Base-by-base conservation (phyloP, 345 rosid genomes). In the Bruguiera parviflora region DNA sequence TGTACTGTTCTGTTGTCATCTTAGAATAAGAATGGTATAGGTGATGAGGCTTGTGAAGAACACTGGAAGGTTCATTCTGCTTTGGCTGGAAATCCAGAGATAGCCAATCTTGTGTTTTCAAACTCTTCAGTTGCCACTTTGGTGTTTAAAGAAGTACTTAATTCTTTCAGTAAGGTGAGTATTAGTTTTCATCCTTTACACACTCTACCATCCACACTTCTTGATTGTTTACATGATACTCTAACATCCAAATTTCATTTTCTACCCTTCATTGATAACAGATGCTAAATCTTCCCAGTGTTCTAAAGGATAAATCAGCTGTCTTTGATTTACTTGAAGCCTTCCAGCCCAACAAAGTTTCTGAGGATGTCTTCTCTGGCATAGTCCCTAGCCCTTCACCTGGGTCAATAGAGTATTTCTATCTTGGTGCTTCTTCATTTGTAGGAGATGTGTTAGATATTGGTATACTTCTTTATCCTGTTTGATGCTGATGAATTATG, bases 141-240 rank as follows among this genome's bases (percentile, higher is more conserved):
- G 74, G 82, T 85, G 20, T 79, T 79, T 67, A 86, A 80, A 82
- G 96, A 92, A 86, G 80, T 88, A 64, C 86, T 92, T 74, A 72
- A 70, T 73, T 77, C 84, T 83, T 81, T 89, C 70, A 81, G 78
- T 59, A 89, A 92, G 92, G 97, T 88, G 70, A 75, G 58, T 62
- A 11, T 64, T 69, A 33, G n/a, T n/a, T 61, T 49, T 58, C 59
- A 11, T 11, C 25, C 19, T 58, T 47, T 25, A 57, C 27, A 29
- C 25, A 5, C 5, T 20, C 27, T 25, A 58, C 53, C 63, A 59
- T 39, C 39, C 6, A 1, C 1, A 37, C 29, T 25, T 1, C 24
- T 43, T 67, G 37, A 46, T 58, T 68, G 15, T 47, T 25, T 20
- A 16, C 5, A 59, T 69, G 43, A 59, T 16, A 43, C n/a, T 25